Base-by-base conservation (phyloP, 371 early-diverging fungal genomes). In the Mucor piriformis region DNA sequence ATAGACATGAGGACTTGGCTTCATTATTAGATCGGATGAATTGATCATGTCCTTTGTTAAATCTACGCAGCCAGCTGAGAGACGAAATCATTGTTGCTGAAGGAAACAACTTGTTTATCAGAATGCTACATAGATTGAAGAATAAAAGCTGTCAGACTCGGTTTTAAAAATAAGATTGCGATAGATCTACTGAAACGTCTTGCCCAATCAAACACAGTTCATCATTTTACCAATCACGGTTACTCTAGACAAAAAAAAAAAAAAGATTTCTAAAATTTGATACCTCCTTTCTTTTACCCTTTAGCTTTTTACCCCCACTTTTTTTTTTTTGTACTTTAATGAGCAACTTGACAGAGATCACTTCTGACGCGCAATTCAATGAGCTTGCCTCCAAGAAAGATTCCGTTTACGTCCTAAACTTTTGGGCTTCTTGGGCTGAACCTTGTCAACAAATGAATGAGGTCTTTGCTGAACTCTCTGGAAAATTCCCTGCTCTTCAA, bases 361-460 rank as follows among this genome's bases (percentile, higher is more conserved):
- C 61, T n/a, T 65, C 60, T 53, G 81, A 77, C 38, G 52, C 55
- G 11, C 74, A 81, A 54, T 77, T 81, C 53, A 54, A 49, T 12
- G 67, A 69, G 11, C 48, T 68, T 12, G 44, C 58, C 24, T 20
- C 61, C 33, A 73, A 69, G 44, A 71, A 70, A 38, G 69, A 76
- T 54, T 56, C 72, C 13, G 78, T 81, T 18, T 61, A 72, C 51
- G 76, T 83, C 10, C 72, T 95, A 54, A 89, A 93, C 79, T 96
- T 96, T 72, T 94, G 91, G 90, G 98, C 97, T 12, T 54, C 77
- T 35, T 97, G 95, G 95, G 94, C 93, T 38, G 87, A 87, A 48
- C 91, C 92, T 34, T 95, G 95, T 79, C 73, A 77, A 61, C 93
- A 95, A 77, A 93, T 97, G 90, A 93, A 93, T 73, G 88, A 89